A percentile compares a stretch with the other conserved stretches of the same genome.
Conservation (phyloP, 345 rosid species). For the Arabidopsis suecica region DNA sequence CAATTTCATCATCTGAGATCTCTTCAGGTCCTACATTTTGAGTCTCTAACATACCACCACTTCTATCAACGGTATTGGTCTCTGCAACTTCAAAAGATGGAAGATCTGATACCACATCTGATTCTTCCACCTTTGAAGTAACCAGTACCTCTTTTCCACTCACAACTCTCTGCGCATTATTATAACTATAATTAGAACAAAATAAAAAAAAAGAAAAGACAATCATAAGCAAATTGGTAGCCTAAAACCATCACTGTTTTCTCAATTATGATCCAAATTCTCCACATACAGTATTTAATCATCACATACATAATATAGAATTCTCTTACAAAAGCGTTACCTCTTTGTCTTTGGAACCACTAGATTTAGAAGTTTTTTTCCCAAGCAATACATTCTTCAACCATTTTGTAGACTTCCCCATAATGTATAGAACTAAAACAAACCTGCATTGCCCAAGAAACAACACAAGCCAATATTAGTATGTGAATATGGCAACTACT, state of each 20-base stretch:
- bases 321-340: conserved; percentile 42
- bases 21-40: conserved; percentile 56
- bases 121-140: conserved; percentile 62
- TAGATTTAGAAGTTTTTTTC: conserved; percentile 77
- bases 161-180: conserved; percentile 52
- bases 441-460: conserved; percentile 38
- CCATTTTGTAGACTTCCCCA: conserved; percentile 90
- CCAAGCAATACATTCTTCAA: conserved; percentile 81
- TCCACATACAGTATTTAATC: background rate
- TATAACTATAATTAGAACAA: background rate
- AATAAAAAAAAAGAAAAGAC: background rate
- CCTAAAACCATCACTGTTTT: background rate
- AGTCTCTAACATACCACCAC: conserved; percentile 50
- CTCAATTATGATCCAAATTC: background rate
- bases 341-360: conserved; percentile 65
- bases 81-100: conserved; percentile 50
- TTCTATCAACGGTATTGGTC: conserved; percentile 40
- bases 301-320: background rate
- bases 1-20: conserved; percentile 46
- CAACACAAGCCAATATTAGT: conserved; percentile 22
- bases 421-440: conserved; percentile 33
- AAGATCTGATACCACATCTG: conserved; percentile 53
- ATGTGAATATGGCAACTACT: background rate
- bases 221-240: background rate
- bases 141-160: conserved; percentile 59